Conservation (phyloP, 2,329 filamentous ascomycete species). For the Hymenoscyphus albidus region DNA sequence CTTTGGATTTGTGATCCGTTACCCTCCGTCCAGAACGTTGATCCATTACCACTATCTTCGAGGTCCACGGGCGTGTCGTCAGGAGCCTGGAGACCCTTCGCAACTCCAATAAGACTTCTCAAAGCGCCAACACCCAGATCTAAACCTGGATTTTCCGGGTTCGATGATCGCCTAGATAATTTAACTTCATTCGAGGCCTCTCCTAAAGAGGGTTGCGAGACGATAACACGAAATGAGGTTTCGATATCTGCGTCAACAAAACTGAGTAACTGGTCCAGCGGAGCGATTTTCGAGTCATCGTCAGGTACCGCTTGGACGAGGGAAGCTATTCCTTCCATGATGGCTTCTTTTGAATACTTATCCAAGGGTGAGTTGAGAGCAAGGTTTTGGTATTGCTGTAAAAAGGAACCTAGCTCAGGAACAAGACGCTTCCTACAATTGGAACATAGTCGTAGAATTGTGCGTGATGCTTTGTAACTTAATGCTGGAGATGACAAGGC, state of each 20-base stretch:
- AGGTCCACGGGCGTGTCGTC: constrained; percentile 66
- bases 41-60: constrained; percentile 51
- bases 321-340: constrained; percentile 69
- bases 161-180: not conserved
- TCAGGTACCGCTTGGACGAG: constrained; percentile 69
- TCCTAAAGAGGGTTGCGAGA: constrained; percentile 19
- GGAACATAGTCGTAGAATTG: constrained; percentile 70
- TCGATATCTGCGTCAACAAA: constrained; percentile 62
- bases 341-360: constrained; percentile 65
- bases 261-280: constrained; percentile 55
- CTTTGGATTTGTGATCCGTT: constrained; percentile 48
- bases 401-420: constrained; percentile 62
- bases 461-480: constrained; percentile 66
- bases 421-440: constrained; percentile 69
- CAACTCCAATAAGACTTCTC: constrained; percentile 66
- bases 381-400: constrained; percentile 67
- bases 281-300: constrained; percentile 49
- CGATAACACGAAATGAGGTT: constrained; percentile 31
- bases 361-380: constrained; percentile 58
- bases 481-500: constrained; percentile 61
- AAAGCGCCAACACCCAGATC: constrained; percentile 46
- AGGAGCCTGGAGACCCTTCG: constrained; percentile 66
- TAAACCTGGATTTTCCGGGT: constrained; percentile 27
- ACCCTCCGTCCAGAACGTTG: constrained; percentile 46
- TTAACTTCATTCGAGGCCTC: constrained; percentile 19